Base-by-base conservation (phyloP, 2,329 filamentous ascomycete species). In the Xylaria sp. region DNA sequence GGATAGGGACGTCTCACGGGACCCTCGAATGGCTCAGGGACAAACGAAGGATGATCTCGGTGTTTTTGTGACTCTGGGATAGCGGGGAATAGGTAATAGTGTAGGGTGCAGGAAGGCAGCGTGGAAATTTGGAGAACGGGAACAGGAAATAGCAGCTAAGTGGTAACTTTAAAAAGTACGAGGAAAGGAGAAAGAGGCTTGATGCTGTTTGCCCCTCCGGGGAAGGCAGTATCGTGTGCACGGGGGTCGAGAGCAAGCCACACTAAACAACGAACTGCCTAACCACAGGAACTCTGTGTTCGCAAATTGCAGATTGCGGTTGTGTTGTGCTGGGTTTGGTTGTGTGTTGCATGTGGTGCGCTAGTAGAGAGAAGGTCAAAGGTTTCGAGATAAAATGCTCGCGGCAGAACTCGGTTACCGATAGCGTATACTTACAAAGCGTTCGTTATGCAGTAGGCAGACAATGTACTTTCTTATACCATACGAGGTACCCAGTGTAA, bases 241-340 rank as follows among this genome's bases (percentile, higher is more conserved):
- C 69, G 69, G 65, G 65, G 59, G 60, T 60, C 54, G 13, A 57
- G 37, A 60, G 37, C 60, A 66, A 64, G 66, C 60, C 69, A 70
- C 66, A 55, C 59, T 50, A 18, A 57, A 57, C 63, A 50, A 66
- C 61, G 29, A 57, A 66, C 57, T 50, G 50, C 44, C 21, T 32
- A 32, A 54, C 50, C 27, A 44, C 37, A 37, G 27, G 40, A 63
- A 63, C 40, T 32, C 29, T 23, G 61, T 47, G n/a, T 63, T 48
- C 60, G 50, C 59, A 53, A 40, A 51, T 53, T 42, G 48, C 35
- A 42, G 23, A 51, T 40, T 25, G 44, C 29, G 40, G 59, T 47
- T 10, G n/a, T 42, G 44, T 47, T 47, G n/a, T 47, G 44, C 13
- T 48, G 44, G 23, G 21, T 23, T 29, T n/a, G 13, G 44, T n/a